Conservation (phyloP, 1,284 basidiomycete genomes). For the Ganoderma meredithae region DNA sequence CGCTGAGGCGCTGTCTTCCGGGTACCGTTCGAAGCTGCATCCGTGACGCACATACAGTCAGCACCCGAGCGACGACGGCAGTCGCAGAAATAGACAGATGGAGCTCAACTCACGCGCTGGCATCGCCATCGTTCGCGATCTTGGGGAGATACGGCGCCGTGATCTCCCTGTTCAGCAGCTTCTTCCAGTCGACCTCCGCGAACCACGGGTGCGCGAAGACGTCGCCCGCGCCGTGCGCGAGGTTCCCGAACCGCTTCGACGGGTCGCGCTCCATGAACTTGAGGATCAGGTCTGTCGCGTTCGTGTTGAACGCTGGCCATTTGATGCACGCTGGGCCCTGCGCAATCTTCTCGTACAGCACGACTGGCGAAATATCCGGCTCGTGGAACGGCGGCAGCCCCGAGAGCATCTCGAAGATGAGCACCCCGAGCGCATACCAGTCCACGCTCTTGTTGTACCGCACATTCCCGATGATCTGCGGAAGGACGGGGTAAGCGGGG, state of each 20-base stretch:
- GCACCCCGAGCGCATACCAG: slow-evolving; percentile 98
- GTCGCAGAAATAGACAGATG: background rate
- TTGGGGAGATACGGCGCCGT: slow-evolving; percentile 96
- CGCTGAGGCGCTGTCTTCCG: slow-evolving; percentile 69
- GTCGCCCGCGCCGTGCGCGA: slow-evolving; percentile 91
- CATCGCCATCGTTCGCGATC: slow-evolving; percentile 86
- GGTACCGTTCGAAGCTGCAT: slow-evolving; percentile 77
- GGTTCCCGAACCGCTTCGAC: slow-evolving; percentile 92
- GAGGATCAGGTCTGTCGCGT: slow-evolving; percentile 89
- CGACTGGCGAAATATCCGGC: slow-evolving; percentile 68
- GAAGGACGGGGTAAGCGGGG: background rate
- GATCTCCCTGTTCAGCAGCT: slow-evolving; percentile 86
- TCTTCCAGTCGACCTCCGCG: slow-evolving; percentile 94
- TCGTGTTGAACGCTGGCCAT: slow-evolving; percentile 90
- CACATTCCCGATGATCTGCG: slow-evolving; percentile 83
- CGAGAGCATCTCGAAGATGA: slow-evolving; percentile 97
- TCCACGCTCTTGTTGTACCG: slow-evolving; percentile 98
- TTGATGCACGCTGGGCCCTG: slow-evolving; percentile 79
- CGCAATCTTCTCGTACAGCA: slow-evolving; percentile 84
- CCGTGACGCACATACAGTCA: slow-evolving; percentile 8
- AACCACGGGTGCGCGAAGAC: slow-evolving; percentile 99
- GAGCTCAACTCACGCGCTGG: slow-evolving; percentile 79
- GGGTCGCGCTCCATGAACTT: slow-evolving; percentile 93
- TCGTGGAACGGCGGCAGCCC: slow-evolving; percentile 84
- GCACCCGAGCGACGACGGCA: background rate